Base-by-base conservation (phyloP, 139 green algal genomes). In the Chlamydomonas schloesseri region DNA sequence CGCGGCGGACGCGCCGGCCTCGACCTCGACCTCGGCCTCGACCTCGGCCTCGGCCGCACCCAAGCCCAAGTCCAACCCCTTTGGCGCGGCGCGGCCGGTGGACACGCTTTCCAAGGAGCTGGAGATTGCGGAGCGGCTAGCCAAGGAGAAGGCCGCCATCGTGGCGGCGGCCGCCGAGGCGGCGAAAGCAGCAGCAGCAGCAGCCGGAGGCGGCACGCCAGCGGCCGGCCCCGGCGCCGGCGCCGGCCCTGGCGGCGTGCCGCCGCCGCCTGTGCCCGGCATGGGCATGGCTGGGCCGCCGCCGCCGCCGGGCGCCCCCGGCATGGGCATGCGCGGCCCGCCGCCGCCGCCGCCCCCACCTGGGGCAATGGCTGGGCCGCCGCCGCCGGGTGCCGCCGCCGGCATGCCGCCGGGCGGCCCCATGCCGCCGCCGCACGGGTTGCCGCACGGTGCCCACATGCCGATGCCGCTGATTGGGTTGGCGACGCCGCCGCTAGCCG, bases 51-150 rank as follows among this genome's bases (percentile, higher is more conserved):
- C 71, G 0, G 73, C 67, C 28, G 47, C 85, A 34, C 31, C 70
- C 60, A 84, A 81, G 60, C 71, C 86, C 18, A 84, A 84, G 53
- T 83, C 69, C 26, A 86, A 90, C 47, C 87, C 87, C 28, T 90
- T 90, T 81, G 87, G 87, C 46, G 64, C 57, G 2, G 87, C 87
- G 3, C 60, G 64, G 5, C 87, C 87, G 14, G 87, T 90, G 42
- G 87, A 90, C 34, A 90, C 87, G 10, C 60, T 83, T 20, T 57
- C 86, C 11, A 71, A 70, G 58, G 65, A 87, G 57, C 46, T 62
- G 18, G 86, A 90, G 34, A 77, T 90, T 13, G 86, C 87, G 60
- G 86, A 90, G 78, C 83, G 83, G n/a, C 58, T 80, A 6, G 81
- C 81, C 0, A 10, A 70, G 34, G 70, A 87, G n/a, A 62, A 62